These are phyloP conservation scores for Stemphylium vesicarium DNA, from an alignment of 2,329 filamentous ascomycete species.

Conservation along the genomic window DNA sequence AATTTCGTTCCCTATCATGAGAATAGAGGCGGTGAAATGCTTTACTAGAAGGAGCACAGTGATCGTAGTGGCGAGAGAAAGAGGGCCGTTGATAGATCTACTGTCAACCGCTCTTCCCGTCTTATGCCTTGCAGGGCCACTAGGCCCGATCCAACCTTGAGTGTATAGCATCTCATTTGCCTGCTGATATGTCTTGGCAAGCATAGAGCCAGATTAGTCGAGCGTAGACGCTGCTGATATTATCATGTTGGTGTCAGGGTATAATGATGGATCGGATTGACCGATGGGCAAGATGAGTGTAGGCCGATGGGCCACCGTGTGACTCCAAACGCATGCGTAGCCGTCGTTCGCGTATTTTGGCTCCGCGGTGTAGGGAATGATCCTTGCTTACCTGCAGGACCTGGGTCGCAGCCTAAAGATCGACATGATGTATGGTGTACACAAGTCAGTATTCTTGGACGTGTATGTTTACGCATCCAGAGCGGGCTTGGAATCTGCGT, in stretches of 20 bases:
- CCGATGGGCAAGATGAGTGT: conserved; percentile 7
- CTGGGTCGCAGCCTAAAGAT: conserved; percentile 5
- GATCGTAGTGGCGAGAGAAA: neutral
- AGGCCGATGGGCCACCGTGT: conserved; percentile 8
- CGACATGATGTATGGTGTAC: neutral
- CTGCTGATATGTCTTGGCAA: conserved; percentile 13
- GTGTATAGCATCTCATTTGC: conserved; percentile 10
- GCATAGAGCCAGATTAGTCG: conserved; percentile 16
- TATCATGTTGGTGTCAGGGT: conserved; percentile 6
- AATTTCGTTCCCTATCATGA: conserved; percentile 9
- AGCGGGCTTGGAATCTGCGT: neutral
- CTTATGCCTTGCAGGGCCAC: conserved; percentile 21
- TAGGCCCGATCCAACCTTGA: conserved; percentile 11
- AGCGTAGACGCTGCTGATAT: conserved; percentile 4
- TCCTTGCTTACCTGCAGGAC: conserved; percentile 12
- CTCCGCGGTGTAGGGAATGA: conserved; percentile 2
- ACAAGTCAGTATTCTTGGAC: neutral
- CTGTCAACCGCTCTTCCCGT: conserved; percentile 12
- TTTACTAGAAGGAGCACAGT: conserved; percentile 10
- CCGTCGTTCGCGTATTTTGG: conserved; percentile 9
- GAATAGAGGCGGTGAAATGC: conserved; percentile 19
- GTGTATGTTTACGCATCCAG: neutral
- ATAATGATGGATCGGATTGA: conserved; percentile 3
- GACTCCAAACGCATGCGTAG: conserved; percentile 15
- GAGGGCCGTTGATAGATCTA: conserved; percentile 18